These are phyloP conservation scores for Paramecium pentaurelia DNA, from an alignment of 73 alveolate species.

Conservation along the genomic window DNA sequence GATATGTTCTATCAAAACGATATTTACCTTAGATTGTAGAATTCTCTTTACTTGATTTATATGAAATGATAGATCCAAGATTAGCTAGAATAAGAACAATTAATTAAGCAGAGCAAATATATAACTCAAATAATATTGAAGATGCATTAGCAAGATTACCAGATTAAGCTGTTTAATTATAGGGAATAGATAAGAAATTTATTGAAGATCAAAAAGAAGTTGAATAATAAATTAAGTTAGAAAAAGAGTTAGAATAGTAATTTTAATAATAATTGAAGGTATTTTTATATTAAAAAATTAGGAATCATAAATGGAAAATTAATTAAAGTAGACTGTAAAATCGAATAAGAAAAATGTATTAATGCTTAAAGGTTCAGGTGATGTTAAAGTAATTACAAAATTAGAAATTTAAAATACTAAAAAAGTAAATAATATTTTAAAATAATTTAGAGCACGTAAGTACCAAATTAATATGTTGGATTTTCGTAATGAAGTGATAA, in stretches of 20 bases:
- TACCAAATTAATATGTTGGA: background rate
- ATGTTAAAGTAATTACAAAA: background rate
- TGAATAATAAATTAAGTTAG: background rate
- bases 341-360: background rate
- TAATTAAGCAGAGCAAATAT: slow-evolving; percentile 29
- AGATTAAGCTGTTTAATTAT: background rate
- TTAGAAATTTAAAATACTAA: background rate
- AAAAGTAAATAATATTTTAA: background rate
- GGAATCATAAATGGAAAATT: background rate
- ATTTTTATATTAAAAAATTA: background rate
- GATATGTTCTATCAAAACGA: slow-evolving; percentile 52
- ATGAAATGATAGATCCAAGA: slow-evolving; percentile 53
- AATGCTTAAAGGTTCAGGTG: background rate
- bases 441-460: background rate
- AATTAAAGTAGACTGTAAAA: background rate
- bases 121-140: background rate
- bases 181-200: background rate
- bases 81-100: slow-evolving; percentile 5
- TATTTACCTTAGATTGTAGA: slow-evolving; percentile 51
- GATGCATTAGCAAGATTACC: background rate
- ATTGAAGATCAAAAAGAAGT: background rate
- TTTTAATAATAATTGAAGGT: slow-evolving; percentile 3
- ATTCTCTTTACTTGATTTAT: slow-evolving; percentile 50
- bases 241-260: background rate
- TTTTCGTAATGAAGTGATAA: background rate